phyloP scores from a whole-genome alignment of 495 filamentous ascomycete genomes.

The Annulohypoxylon maeteangense region DNA sequence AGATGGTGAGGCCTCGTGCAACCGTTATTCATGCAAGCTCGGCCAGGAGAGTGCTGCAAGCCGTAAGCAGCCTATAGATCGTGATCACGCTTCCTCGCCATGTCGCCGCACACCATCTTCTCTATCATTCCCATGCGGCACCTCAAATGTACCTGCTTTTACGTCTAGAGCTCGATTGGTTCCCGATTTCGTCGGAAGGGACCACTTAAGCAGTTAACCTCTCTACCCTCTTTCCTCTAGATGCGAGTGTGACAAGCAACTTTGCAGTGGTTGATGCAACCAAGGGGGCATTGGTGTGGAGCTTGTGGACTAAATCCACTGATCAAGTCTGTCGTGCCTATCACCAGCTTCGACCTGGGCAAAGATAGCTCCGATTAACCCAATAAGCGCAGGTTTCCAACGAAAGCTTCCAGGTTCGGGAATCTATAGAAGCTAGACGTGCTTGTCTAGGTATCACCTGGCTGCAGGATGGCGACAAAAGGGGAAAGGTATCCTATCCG shows the following conservation, averaged over 20 bases:
- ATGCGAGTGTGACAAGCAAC: constrained; percentile 45
- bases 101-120: constrained; percentile 41
- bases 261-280: constrained; percentile 31
- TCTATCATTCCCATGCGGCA: constrained; percentile 33
- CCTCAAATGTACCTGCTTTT: constrained; percentile 41
- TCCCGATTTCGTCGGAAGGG: constrained; percentile 30
- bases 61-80: constrained; percentile 31
- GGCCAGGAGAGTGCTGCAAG: constrained; percentile 24
- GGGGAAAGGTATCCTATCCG: constrained; percentile 36
- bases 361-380: constrained; percentile 24
- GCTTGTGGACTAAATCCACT: constrained; percentile 40
- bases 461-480: constrained; percentile 40
- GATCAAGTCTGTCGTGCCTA: constrained; percentile 36
- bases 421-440: constrained; percentile 16
- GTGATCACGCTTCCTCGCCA: constrained; percentile 39
- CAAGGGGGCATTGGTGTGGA: constrained; percentile 25
- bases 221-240: neutral
- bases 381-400: constrained; percentile 34
- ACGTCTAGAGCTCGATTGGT: constrained; percentile 35
- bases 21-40: constrained; percentile 40
- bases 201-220: constrained; percentile 30
- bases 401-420: constrained; percentile 30
- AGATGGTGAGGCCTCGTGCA: constrained; percentile 49
- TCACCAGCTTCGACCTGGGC: constrained; percentile 25
- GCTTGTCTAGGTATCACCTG: constrained; percentile 35